Base-by-base conservation (phyloP, 2,329 filamentous ascomycete species). In the Fusarium sarcochroum region DNA sequence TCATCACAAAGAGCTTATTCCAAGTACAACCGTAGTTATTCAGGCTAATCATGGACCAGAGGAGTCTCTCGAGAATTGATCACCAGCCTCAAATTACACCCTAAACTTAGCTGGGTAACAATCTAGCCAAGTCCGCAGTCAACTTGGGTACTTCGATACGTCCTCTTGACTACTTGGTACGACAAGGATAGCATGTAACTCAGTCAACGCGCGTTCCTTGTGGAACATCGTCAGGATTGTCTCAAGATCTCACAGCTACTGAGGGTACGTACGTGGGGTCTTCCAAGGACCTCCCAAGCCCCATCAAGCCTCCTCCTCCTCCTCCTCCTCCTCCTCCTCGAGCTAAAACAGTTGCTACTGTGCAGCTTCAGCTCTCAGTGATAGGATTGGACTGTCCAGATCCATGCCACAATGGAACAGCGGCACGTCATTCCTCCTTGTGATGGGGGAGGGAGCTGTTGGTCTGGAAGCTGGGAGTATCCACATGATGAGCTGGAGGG, bases 401-500 rank as follows among this genome's bases (percentile, higher is more conserved):
- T 40, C 63, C 47, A 58, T 70, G 52, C 62, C 61, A 49, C 61
- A 54, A 71, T 53, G 50, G 57, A 60, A 68, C 56, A 57, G 40
- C 58, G 65, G 70, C 70, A 72, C 70, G 70, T 73, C 70, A 72
- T 71, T 66, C 63, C 45, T 52, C 25, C 52, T 34, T 30, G 44
- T 50, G 44, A 58, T 60, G 65, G 37, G 45, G 35, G 53, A 58
- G 41, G 56, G 54, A 54, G 41, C 41, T 44, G 41, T 44, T 44
- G 21, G 35, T 67, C 18, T 55, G 44, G 27, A 30, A 30, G 27
- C 27, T 30, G 35, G 14, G 14, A 52, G 27, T 46, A 61, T 62
- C 64, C 69, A 70, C 66, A 68, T 49, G 67, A 61, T 38, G 38
- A 58, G 41, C 48, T 40, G 41, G 53, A 35, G 27, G 66, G 23